A percentile compares a stretch with the other conserved stretches of the same genome.
Conservation (phyloP, 768 basidiomycete genomes). For the Amanita muscaria region DNA sequence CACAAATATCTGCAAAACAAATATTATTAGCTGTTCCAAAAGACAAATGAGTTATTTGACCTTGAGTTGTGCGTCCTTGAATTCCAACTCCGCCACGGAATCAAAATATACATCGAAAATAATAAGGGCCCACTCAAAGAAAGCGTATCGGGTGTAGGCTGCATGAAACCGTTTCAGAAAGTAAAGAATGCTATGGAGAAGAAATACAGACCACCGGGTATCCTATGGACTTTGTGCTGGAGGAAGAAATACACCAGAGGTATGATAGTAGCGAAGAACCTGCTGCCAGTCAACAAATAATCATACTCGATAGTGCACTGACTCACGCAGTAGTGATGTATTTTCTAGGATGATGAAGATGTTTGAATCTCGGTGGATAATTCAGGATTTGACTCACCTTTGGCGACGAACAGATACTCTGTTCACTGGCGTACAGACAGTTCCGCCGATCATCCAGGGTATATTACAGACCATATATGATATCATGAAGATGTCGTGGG, state of each 20-base stretch:
- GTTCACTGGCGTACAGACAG: slow-evolving; percentile 39
- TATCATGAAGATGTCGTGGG: slow-evolving; percentile 86
- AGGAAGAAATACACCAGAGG: slow-evolving; percentile 81
- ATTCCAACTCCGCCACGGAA: slow-evolving; percentile 54
- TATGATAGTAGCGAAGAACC: slow-evolving; percentile 62
- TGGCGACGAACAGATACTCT: slow-evolving; percentile 34
- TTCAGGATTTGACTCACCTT: slow-evolving; percentile 32
- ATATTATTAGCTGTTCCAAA: neutral
- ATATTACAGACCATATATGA: slow-evolving; percentile 74
- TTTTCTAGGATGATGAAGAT: slow-evolving; percentile 14
- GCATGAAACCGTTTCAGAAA: slow-evolving; percentile 1
- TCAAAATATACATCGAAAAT: slow-evolving; percentile 67
- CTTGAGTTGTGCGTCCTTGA: slow-evolving; percentile 44
- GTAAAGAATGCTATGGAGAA: neutral
- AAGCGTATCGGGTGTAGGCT: slow-evolving; percentile 83
- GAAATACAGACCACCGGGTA: slow-evolving; percentile 62
- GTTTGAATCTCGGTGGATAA: neutral
- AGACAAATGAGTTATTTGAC: slow-evolving; percentile 23
- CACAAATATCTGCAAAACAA: slow-evolving; percentile 13
- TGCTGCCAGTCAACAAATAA: slow-evolving; percentile 18
- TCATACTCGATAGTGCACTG: neutral
- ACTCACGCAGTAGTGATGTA: slow-evolving; percentile 44
- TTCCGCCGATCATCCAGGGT: slow-evolving; percentile 83
- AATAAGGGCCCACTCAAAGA: slow-evolving; percentile 85
- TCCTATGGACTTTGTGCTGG: slow-evolving; percentile 70